Percentiles rank a stretch among this genome's conserved stretches.
Conservation (phyloP, 2,329 filamentous ascomycete species). For the Epichloe scottii region DNA sequence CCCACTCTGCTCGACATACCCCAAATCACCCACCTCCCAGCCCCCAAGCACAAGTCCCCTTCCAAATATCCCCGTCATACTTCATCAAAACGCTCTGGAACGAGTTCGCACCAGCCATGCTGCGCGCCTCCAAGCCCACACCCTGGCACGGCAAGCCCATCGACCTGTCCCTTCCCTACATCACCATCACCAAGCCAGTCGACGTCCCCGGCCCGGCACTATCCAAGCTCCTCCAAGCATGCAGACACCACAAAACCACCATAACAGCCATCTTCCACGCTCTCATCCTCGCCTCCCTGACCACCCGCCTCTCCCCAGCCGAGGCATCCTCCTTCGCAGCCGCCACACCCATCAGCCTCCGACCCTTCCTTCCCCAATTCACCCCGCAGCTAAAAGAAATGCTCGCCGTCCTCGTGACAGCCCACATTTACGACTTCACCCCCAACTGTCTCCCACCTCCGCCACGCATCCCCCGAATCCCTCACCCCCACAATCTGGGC, state of each 20-base stretch:
- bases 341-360: constrained; percentile 32
- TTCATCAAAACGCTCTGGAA: constrained; percentile 28
- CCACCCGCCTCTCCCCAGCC: constrained; percentile 21
- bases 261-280: constrained; percentile 37
- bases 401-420: constrained; percentile 29
- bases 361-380: constrained; percentile 22
- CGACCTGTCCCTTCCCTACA: constrained; percentile 22
- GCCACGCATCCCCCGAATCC: constrained; percentile 7
- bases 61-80: constrained; percentile 27
- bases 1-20: constrained; percentile 7
- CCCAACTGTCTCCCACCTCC: constrained; percentile 14
- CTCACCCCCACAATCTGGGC: constrained; percentile 28
- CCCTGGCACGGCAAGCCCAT: constrained; percentile 28
- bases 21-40: constrained; percentile 17
- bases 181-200: constrained; percentile 25
- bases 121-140: constrained; percentile 16
- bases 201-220: constrained; percentile 19
- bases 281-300: constrained; percentile 29
- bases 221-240: constrained; percentile 22
- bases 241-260: constrained; percentile 29
- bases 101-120: constrained; percentile 26
- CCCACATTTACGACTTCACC: constrained; percentile 19
- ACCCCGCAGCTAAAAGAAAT: constrained; percentile 14
- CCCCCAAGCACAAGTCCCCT: constrained; percentile 26
- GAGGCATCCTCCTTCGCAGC: constrained; percentile 22